Base-by-base conservation (phyloP, 805 yeast species). In the Ogataea neopini region DNA sequence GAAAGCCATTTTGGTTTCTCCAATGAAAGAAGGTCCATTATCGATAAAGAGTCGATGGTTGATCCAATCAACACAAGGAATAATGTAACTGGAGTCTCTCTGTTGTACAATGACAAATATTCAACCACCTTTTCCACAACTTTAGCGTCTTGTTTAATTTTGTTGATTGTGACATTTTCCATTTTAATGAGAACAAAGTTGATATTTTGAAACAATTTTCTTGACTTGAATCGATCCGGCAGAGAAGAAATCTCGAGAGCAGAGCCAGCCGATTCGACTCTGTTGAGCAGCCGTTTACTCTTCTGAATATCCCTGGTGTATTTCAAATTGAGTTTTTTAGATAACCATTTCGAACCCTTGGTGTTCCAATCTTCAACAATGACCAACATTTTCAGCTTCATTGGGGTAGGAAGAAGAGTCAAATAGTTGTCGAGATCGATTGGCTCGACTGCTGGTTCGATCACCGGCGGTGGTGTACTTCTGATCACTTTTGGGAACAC, bases 101-200 rank as follows among this genome's bases (percentile, higher is more conserved):
- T 38, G 32, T 52, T 51, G 40, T 51, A 56, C 9, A 33, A 43
- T 9, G 42, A 42, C 15, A 60, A 37, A 48, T 59, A 57, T n/a
- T 57, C 60, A 9, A 55, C 20, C 9, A 58, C 40, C 40, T 58
- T 60, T 5, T 30, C 17, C 6, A 61, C 26, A 8, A 61, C 63
- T 23, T 46, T 50, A 3, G 47, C 29, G 42, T 58, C 58, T 13
- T 42, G 44, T 5, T 39, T 23, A 22, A 59, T 43, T 15, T 54
- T 51, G 10, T 48, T 29, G 2, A 38, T 29, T 9, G 61, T 56
- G 2, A 67, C 55, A 19, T 74, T 56, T 2, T 86, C 86, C 52
- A 82, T 71, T 52, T 80, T 83, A 55, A 81, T 69, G 3, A 83
- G 51, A 4, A 83, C 45, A 44, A 77, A 71, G 1, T 75, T 68